A percentile compares a stretch with the other conserved stretches of the same genome.
These are phyloP conservation scores for Microbotryomycetes sp. DNA, from an alignment of 1,284 basidiomycete genomes.

Conservation along the genomic window DNA sequence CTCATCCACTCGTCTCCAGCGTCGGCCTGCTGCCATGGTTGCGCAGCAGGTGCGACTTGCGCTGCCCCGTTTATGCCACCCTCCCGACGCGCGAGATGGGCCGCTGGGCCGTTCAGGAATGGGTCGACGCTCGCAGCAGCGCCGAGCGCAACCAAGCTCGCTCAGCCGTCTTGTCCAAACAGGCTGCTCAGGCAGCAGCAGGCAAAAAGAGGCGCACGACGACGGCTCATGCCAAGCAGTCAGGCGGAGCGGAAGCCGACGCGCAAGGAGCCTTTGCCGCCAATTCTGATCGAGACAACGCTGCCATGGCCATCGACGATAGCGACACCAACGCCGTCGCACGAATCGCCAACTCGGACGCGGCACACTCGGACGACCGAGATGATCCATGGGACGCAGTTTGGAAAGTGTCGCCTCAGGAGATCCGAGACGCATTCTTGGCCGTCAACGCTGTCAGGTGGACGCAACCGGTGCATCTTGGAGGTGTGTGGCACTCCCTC, in stretches of 20 bases:
- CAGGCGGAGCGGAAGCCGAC: not conserved
- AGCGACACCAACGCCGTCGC: not conserved
- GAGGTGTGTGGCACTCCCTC: slow-evolving; percentile 52
- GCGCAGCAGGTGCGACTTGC: slow-evolving; percentile 68
- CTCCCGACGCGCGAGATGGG: slow-evolving; percentile 96
- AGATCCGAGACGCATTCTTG: slow-evolving; percentile 62
- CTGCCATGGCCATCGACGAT: not conserved
- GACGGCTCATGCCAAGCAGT: not conserved
- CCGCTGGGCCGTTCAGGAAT: slow-evolving; percentile 56
- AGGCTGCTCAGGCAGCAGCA: not conserved
- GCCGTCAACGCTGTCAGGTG: slow-evolving; percentile 85
- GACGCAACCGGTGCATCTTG: slow-evolving; percentile 89
- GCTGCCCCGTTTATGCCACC: slow-evolving; percentile 89
- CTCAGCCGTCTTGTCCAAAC: slow-evolving; percentile 3
- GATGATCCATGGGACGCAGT: slow-evolving; percentile 19
- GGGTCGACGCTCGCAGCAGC: slow-evolving; percentile 28
- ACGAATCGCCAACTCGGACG: not conserved
- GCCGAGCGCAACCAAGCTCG: slow-evolving; percentile 33
- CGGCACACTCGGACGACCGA: not conserved
- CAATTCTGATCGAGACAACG: too few species aligned
- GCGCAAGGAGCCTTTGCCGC: too few species aligned
- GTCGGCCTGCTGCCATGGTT: slow-evolving; percentile 55
- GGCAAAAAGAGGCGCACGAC: not conserved
- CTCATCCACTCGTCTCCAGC: slow-evolving; percentile 84
- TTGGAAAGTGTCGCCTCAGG: slow-evolving; percentile 25